These are phyloP conservation scores for Solanum sejunctum DNA, from an alignment of 257 asterid genomes.

Conservation along the genomic window DNA sequence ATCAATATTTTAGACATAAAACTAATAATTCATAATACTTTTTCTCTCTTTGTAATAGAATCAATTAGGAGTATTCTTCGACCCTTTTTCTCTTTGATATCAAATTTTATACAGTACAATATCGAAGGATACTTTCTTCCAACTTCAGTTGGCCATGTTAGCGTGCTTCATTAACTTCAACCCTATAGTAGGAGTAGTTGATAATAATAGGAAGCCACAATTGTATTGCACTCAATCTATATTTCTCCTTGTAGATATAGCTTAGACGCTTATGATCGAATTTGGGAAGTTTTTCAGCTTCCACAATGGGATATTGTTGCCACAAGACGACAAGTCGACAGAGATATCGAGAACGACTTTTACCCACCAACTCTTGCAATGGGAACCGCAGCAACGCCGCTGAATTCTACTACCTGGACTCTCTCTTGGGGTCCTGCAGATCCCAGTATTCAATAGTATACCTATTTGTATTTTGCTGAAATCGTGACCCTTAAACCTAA, in stretches of 20 bases:
- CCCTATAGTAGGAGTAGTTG: background rate
- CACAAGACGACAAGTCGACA: background rate
- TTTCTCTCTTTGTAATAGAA: no score
- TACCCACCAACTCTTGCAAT: background rate
- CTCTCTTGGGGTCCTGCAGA: background rate
- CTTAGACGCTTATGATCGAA: conserved; percentile 18
- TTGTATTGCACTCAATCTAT: background rate
- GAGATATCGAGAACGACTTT: background rate
- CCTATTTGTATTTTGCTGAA: conserved; percentile 23
- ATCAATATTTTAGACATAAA: no score
- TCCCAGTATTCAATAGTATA: background rate
- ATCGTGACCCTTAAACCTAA: background rate
- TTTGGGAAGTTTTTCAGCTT: conserved; percentile 6
- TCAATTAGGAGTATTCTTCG: no score
- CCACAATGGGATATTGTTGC: background rate
- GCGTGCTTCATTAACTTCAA: background rate
- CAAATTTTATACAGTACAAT: no score
- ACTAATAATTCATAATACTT: no score
- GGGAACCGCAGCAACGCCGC: conserved; percentile 11
- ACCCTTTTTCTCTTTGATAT: no score
- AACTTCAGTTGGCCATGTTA: no score
- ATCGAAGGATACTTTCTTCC: no score
- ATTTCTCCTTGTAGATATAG: background rate
- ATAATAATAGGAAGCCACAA: background rate
- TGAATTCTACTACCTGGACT: background rate